Percentiles rank a stretch among this genome's conserved stretches.
These are phyloP conservation scores for Talaromyces stipitatus DNA, from an alignment of 495 filamentous ascomycete genomes.

Conservation along the genomic window DNA sequence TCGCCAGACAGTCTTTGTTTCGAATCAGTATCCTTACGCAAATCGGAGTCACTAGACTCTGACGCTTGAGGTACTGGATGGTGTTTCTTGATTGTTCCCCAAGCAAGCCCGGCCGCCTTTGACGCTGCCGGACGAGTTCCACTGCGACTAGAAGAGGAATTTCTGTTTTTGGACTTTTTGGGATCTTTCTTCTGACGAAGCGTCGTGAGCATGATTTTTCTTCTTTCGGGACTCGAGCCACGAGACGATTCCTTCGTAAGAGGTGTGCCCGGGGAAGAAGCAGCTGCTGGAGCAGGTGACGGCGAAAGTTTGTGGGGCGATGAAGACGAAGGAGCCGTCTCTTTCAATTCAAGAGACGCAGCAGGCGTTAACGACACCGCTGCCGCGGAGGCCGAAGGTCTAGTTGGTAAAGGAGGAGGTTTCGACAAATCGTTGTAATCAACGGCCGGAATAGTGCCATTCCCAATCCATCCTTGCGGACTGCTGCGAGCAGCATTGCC, in stretches of 20 bases:
- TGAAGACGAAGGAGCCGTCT: not conserved
- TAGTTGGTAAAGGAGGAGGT: conserved; percentile 56
- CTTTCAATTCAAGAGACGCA: not conserved
- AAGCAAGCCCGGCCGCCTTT: conserved; percentile 83
- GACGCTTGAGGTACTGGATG: not conserved
- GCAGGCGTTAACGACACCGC: not conserved
- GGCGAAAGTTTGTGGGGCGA: not conserved
- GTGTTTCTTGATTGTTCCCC: conserved; percentile 38
- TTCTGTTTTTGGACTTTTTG: conserved; percentile 38
- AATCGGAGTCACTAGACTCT: conserved; percentile 5
- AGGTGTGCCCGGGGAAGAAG: not conserved
- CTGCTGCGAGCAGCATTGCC: conserved; percentile 12
- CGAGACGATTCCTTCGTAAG: conserved; percentile 45
- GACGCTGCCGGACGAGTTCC: conserved; percentile 51
- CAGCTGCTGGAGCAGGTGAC: not conserved
- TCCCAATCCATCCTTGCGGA: conserved; percentile 59
- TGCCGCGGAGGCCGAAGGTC: conserved; percentile 37
- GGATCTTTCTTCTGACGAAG: conserved; percentile 59
- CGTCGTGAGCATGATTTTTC: conserved; percentile 74
- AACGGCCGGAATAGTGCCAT: conserved; percentile 72
- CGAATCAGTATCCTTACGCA: not conserved
- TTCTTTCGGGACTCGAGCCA: conserved; percentile 75
- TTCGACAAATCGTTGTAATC: conserved; percentile 70
- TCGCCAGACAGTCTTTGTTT: not conserved
- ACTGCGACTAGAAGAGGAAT: conserved; percentile 13